phyloP scores from a whole-genome alignment of 257 asterid species.

The Solanum tarapatanum region DNA sequence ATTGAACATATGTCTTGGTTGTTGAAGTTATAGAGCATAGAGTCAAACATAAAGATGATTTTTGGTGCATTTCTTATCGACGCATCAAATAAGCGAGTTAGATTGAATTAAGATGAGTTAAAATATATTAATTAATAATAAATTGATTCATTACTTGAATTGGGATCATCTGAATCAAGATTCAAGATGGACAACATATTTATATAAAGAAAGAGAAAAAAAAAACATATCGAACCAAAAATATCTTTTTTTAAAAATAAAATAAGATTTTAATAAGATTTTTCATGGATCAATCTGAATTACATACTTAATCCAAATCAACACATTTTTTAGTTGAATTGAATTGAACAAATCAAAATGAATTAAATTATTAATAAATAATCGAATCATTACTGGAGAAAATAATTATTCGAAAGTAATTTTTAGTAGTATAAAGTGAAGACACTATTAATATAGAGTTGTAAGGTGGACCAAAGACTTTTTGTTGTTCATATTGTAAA shows the following conservation, averaged over 20 bases:
- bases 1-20: not conserved
- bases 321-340: not conserved
- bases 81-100: not conserved
- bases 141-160: not conserved
- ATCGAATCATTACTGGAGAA: not conserved
- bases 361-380: not conserved
- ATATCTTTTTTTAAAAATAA: too few relatives aligned
- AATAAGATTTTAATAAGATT: not conserved
- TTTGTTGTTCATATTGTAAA: not conserved
- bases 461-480: not conserved
- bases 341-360: not conserved
- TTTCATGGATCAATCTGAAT: not conserved
- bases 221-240: not conserved
- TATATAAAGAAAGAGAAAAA: too few relatives aligned
- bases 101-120: not conserved
- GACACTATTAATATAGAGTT: not conserved
- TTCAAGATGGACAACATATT: not conserved
- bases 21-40: not conserved
- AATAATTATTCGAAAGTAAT: not conserved
- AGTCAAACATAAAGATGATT: not conserved
- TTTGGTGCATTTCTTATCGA: not conserved
- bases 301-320: not conserved
- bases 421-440: not conserved
- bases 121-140: not conserved
- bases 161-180: not conserved